phyloP scores from a whole-genome alignment of 257 asterid species.

The Schizonepeta tenuifolia region DNA sequence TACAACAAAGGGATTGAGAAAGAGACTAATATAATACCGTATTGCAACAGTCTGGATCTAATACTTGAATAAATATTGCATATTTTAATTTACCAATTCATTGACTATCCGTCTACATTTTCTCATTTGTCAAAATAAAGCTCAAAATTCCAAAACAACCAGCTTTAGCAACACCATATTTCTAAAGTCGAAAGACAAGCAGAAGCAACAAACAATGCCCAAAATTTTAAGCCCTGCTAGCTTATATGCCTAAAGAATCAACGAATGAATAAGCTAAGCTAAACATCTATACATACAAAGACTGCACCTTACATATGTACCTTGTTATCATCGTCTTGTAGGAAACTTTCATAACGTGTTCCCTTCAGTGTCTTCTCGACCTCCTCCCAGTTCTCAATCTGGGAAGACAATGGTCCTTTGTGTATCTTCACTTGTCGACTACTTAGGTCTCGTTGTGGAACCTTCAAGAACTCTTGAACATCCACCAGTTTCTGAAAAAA shows the following conservation, averaged over 20 bases:
- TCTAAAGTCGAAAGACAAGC: neutral
- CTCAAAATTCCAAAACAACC: neutral
- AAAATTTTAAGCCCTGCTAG: slow-evolving; percentile 54
- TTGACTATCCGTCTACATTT: neutral
- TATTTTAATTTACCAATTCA: neutral
- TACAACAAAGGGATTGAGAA: neutral
- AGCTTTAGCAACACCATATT: neutral
- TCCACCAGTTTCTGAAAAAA: slow-evolving; percentile 66
- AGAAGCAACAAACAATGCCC: neutral
- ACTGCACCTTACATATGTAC: slow-evolving; percentile 41
- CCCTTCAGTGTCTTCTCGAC: slow-evolving; percentile 71
- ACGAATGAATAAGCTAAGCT: slow-evolving; percentile 45
- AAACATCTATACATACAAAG: slow-evolving; percentile 42
- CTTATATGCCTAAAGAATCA: slow-evolving; percentile 51
- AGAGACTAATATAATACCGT: too few relatives aligned
- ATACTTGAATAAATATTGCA: neutral
- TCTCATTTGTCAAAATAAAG: neutral
- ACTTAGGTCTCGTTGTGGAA: slow-evolving; percentile 61
- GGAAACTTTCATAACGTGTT: slow-evolving; percentile 70
- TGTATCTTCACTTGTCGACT: slow-evolving; percentile 96
- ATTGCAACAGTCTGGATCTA: neutral
- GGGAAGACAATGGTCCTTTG: slow-evolving; percentile 77
- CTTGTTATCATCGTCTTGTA: slow-evolving; percentile 70
- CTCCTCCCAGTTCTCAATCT: slow-evolving; percentile 85
- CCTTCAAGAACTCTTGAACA: slow-evolving; percentile 82